Evolutionary conservation across 2,329 filamentous ascomycete species (phyloP), one percentile per base, ranked within the genome.

Genomic region (Fusarium hainanense): DNA sequence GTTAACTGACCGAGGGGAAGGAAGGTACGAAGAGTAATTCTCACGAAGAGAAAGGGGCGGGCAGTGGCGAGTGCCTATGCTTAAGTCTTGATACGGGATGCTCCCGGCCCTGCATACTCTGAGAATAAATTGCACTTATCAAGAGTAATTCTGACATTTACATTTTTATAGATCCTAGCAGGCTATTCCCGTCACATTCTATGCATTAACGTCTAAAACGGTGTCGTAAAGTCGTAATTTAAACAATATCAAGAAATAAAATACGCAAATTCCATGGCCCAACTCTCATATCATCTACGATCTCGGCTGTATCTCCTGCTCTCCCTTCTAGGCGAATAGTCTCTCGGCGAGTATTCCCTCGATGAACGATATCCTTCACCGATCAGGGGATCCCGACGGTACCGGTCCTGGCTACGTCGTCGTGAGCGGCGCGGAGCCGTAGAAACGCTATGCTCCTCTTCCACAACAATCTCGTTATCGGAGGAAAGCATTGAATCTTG

Each of bases 391-490:
- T 76, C 75, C 20, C 74, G 59, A n/a, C 75, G 71, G 11, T 71
- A 69, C 10, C 71, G 67, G 51, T 73, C 70, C 41, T 75, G 70
- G 20, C 75, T 74, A 10, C 64, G 52, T 28, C 72, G 67, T 34
- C 72, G 66, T 34, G 73, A 72, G 25, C 69, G 46, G 63, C 74
- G 65, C 34, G 74, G 52, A 3, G 68, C 64, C 34, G 75, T 70
- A 23, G 72, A 70, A 34, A 74, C 69, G 11, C 69, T 76, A 54
- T 78, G 74, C 72, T 80, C 78, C 66, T 80, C 78, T 44, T 78
- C 75, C 18, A 80, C 78, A 2, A 80, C 74, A 16, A 80, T 77
- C 77, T 85, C 82, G 46, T 81, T 79, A 8, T 80, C 76, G 14
- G 52, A 75, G 60, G 49, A 78, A 68, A 60, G 67, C 32, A 66